Percentiles rank a stretch among this genome's conserved stretches.
phyloP scores from a whole-genome alignment of 768 basidiomycete genomes.

The Cystofilobasidium bisporidii region DNA sequence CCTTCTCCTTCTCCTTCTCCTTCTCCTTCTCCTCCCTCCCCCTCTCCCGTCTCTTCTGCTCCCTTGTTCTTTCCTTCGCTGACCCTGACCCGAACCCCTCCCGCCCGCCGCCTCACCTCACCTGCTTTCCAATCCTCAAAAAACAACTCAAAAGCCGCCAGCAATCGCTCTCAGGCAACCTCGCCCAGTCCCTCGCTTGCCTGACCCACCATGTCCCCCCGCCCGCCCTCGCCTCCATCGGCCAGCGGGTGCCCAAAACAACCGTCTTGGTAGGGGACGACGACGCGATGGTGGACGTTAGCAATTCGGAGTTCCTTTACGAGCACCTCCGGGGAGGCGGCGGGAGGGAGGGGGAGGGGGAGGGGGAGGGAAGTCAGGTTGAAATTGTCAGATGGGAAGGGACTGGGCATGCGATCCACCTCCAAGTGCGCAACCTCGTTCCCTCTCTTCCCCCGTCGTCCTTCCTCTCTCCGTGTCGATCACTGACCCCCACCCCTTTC shows the following conservation, averaged over 20 bases:
- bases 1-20: background rate
- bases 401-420: slow-evolving; percentile 56
- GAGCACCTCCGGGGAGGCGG: background rate
- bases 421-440: slow-evolving; percentile 47
- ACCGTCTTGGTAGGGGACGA: slow-evolving; percentile 53
- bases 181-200: slow-evolving; percentile 65
- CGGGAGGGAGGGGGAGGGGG: background rate
- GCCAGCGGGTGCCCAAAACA: slow-evolving; percentile 55
- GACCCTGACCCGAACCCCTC: background rate
- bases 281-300: slow-evolving; percentile 52
- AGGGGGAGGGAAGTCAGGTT: slow-evolving; percentile 42
- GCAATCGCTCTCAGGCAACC: slow-evolving; percentile 52
- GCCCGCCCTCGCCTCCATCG: slow-evolving; percentile 47
- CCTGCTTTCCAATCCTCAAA: background rate
- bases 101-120: background rate
- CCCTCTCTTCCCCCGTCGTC: no score
- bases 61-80: background rate
- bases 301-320: slow-evolving; percentile 29
- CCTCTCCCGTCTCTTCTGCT: background rate
- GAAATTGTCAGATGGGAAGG: slow-evolving; percentile 51
- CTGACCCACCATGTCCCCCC: slow-evolving; percentile 54
- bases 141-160: slow-evolving; percentile 49
- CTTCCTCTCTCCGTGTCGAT: no score
- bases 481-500: no score
- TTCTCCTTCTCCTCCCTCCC: background rate